Evolutionary conservation across 257 asterid genomes (phyloP).

Genomic region (Rhazya stricta): DNA sequence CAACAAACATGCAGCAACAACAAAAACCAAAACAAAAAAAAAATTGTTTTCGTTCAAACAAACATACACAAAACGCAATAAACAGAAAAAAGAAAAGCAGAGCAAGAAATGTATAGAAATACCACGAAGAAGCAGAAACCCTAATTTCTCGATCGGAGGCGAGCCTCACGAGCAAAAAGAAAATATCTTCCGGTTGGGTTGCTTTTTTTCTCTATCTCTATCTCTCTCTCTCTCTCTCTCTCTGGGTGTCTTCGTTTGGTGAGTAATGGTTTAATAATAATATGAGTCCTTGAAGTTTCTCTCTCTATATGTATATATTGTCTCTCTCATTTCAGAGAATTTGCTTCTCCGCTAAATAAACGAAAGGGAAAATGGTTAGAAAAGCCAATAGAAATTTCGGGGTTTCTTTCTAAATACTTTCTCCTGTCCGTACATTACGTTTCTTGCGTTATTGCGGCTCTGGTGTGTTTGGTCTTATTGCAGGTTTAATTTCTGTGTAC

Average conservation of each 20-base stretch:
- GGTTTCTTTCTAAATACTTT: not conserved
- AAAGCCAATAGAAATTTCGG: not conserved
- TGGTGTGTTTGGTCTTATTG: not conserved
- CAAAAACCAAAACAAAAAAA: not conserved
- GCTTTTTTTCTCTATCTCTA: not conserved
- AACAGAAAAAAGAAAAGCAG: not conserved
- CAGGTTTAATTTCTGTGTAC: not conserved
- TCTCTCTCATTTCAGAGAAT: not conserved
- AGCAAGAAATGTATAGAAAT: not conserved
- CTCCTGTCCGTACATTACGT: slow-evolving; percentile 7
- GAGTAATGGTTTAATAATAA: not conserved
- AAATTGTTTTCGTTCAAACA: not conserved
- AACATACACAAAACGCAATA: not conserved
- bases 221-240: slow-evolving; percentile 3
- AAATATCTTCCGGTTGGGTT: not conserved
- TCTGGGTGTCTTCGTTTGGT: not conserved
- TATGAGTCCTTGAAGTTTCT: not conserved
- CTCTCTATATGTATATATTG: not conserved
- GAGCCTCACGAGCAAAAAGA: not conserved
- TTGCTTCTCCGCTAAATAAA: slow-evolving; percentile 13
- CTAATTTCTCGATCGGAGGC: slow-evolving; percentile 20
- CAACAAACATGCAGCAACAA: not conserved
- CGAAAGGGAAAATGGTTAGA: slow-evolving; percentile 1
- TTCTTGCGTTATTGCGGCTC: not conserved
- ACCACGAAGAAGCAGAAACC: slow-evolving; percentile 18